Evolutionary conservation across 352 stramenopile species (phyloP).

Genomic region (Pythium volutum): DNA sequence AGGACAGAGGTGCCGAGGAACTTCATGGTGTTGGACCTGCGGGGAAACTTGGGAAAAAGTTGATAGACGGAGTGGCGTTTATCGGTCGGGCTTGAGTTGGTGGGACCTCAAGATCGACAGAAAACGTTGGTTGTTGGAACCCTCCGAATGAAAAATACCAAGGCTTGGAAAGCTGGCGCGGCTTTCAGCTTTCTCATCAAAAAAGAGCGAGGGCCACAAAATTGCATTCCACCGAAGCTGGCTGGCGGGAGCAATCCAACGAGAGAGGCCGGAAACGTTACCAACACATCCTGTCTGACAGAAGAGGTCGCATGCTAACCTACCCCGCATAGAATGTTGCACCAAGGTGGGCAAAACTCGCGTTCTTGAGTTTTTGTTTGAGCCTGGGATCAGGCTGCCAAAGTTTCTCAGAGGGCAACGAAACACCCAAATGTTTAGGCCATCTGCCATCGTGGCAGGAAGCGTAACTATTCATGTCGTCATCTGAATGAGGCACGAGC

Average conservation of each 20-base stretch:
- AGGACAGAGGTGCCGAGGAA: slow-evolving; percentile 19
- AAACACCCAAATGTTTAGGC: slow-evolving; percentile 5
- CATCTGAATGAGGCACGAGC: not conserved
- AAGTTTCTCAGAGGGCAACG: no score
- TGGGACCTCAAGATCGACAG: not conserved
- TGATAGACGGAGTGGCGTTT: slow-evolving; percentile 24
- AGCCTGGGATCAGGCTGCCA: not conserved
- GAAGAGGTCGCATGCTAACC: not conserved
- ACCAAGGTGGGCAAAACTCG: slow-evolving; percentile 6
- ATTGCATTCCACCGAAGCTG: not conserved
- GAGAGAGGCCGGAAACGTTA: slow-evolving; percentile 7
- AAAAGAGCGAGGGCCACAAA: not conserved
- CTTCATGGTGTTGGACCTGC: slow-evolving; percentile 18
- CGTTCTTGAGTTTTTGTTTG: not conserved
- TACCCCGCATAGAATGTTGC: slow-evolving; percentile 20
- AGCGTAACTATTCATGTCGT: not conserved
- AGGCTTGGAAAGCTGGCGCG: not conserved
- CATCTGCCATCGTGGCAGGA: not conserved
- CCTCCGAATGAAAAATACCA: slow-evolving; percentile 47
- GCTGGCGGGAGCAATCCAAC: no score
- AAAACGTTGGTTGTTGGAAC: slow-evolving; percentile 31
- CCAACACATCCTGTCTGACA: slow-evolving; percentile 7
- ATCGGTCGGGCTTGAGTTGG: slow-evolving; percentile 10
- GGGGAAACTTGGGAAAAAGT: not conserved
- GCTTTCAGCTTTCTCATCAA: not conserved